These are phyloP conservation scores for Penicillium robsamsonii DNA, from an alignment of 495 filamentous ascomycete genomes.

Conservation along the genomic window DNA sequence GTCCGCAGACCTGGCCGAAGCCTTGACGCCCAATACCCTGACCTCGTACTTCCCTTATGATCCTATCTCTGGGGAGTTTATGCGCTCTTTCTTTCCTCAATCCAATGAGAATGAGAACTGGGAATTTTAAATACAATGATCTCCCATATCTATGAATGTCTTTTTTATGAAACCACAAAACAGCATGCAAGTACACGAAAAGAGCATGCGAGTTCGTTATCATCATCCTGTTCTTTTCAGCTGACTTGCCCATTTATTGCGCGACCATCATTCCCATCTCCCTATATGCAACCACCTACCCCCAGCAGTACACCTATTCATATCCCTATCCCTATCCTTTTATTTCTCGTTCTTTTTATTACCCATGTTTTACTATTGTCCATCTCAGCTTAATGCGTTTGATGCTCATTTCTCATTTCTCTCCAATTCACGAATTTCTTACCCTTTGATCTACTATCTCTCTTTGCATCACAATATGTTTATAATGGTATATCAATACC, in stretches of 20 bases:
- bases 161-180: not conserved
- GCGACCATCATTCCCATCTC: not conserved
- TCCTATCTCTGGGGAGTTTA: slow-evolving; percentile 46
- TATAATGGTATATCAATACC: not conserved
- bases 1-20: slow-evolving; percentile 12
- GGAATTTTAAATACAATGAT: slow-evolving; percentile 3
- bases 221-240: not conserved
- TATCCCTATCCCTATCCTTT: not conserved
- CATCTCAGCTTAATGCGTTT: not conserved
- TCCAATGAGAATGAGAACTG: slow-evolving; percentile 27
- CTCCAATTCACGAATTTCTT: not conserved
- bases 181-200: not conserved
- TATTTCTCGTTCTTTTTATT: not conserved
- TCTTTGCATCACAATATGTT: not conserved
- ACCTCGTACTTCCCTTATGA: slow-evolving; percentile 48
- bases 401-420: not conserved
- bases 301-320: not conserved
- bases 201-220: not conserved
- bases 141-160: not conserved
- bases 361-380: not conserved
- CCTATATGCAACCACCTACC: not conserved
- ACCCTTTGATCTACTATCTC: not conserved
- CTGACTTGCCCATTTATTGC: not conserved
- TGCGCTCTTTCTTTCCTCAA: slow-evolving; percentile 45
- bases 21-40: slow-evolving; percentile 13